Conservation (phyloP, 2,329 filamentous ascomycete genomes). For the Dichotomopilus funicola region DNA sequence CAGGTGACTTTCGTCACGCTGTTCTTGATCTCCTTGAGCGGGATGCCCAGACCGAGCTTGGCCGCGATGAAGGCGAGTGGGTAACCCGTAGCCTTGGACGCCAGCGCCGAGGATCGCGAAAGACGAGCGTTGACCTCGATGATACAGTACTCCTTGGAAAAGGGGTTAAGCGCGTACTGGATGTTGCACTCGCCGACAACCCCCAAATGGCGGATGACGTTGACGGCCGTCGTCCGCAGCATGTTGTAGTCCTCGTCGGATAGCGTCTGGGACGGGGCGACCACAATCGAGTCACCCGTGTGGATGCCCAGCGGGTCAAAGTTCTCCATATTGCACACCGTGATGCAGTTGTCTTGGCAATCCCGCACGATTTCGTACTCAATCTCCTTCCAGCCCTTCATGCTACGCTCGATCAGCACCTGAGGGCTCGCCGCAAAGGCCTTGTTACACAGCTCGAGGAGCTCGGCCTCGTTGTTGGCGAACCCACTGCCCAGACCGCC, state of each 20-base stretch:
- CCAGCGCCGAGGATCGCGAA: slow-evolving; percentile 91
- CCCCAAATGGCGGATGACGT: slow-evolving; percentile 92
- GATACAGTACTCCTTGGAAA: slow-evolving; percentile 94
- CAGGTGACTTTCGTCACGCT: slow-evolving; percentile 92
- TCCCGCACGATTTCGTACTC: slow-evolving; percentile 98
- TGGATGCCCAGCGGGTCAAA: slow-evolving; percentile 98
- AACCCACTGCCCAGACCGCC: slow-evolving; percentile 95
- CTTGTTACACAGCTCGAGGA: slow-evolving; percentile 85
- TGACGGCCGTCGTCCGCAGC: slow-evolving; percentile 93
- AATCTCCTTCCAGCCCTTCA: slow-evolving; percentile 99
- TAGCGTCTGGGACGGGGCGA: slow-evolving; percentile 92
- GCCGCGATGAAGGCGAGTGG: slow-evolving; percentile 94
- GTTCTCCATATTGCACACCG: slow-evolving; percentile 99
- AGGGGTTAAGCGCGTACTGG: slow-evolving; percentile 93
- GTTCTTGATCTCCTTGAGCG: slow-evolving; percentile 93
- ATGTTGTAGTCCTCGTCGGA: slow-evolving; percentile 99
- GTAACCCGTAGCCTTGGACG: slow-evolving; percentile 97
- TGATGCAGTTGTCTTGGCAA: slow-evolving; percentile 95
- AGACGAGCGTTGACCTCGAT: slow-evolving; percentile 99
- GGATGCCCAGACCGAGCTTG: slow-evolving; percentile 90
- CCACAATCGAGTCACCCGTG: slow-evolving; percentile 96
- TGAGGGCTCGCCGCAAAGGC: slow-evolving; percentile 93
- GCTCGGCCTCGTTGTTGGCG: slow-evolving; percentile 76
- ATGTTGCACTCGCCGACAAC: slow-evolving; percentile 99
- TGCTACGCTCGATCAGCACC: slow-evolving; percentile 92